phyloP scores from a whole-genome alignment of 202 grass and related monocot species.

The Bolboschoenoplectus hybrid region DNA sequence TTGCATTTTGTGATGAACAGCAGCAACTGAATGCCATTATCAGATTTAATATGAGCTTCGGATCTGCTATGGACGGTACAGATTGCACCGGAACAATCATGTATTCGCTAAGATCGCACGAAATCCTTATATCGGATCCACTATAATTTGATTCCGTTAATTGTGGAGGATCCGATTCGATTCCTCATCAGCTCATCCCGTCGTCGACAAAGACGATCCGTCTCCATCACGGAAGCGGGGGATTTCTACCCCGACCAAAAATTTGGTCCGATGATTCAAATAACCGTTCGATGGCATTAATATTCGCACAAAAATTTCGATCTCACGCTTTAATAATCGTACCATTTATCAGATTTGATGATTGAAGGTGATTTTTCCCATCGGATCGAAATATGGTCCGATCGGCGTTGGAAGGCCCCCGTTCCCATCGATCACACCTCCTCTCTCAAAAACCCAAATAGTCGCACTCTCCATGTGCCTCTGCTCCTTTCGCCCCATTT shows the following conservation, averaged over 20 bases:
- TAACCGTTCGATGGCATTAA: no score
- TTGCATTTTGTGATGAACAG: no score
- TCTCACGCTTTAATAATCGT: no score
- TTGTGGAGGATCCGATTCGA: neutral
- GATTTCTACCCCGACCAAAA: no score
- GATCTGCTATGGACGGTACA: neutral
- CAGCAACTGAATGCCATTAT: neutral
- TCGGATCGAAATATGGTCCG: neutral
- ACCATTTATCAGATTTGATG: no score
- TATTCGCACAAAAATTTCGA: no score
- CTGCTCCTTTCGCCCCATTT: constrained; percentile 24
- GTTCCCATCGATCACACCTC: neutral
- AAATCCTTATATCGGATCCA: neutral
- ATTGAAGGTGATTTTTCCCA: no score
- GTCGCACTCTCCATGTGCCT: constrained; percentile 21
- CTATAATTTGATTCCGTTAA: neutral
- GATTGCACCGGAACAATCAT: neutral
- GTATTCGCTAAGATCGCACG: neutral
- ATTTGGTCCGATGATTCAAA: no score
- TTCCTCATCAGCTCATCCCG: no score
- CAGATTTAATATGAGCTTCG: neutral
- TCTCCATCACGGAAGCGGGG: no score
- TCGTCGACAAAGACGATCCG: no score
- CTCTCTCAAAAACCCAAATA: constrained; percentile 1
- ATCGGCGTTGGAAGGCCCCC: no score